Evolutionary conservation across 352 stramenopile species (phyloP), one percentile per base, ranked within the genome.

Genomic region (Phytophthora cryptogea): DNA sequence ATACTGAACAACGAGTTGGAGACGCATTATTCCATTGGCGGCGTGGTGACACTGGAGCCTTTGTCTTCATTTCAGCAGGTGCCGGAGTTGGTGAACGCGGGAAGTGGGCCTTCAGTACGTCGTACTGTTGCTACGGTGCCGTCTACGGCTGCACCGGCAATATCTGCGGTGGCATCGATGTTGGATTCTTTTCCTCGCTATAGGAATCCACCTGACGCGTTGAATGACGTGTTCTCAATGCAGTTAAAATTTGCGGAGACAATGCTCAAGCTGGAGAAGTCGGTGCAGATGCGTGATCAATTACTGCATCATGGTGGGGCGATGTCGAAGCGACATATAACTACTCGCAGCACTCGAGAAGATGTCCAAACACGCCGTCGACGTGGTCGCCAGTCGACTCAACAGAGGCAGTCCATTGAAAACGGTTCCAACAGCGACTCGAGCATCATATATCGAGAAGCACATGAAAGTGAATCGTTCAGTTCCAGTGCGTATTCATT

Each of bases 171-270:
- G 28, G 11, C 32, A 8, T 31, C 35, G 26, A 11, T 28, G 16
- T 7, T 65, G 32, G 44, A 69, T 13, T 26, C 8, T n/a, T 47
- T 54, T 62, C 54, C 54, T 17, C 20, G 35, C 9, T 69, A 58
- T 40, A 40, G 59, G 8, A 58, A 63, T 46, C 57, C 64, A 13
- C 44, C 70, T 8, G 76, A 85, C 17, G 62, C 76, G 8, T 54
- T 90, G 17, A 82, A 73, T 36, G 78, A 90, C 37, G 78, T 90
- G 11, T 86, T 89, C 36, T 73, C 66, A 7, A 66, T 90, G 36
- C 78, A 90, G 50, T 46, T 88, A 10, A 78, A 86, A 40, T 90
- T 90, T 27, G 80, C 80, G 0, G 80, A 90, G 68, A 90, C 78
- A 37, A 89, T 90, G 78, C 63, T 78, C 0, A 81, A 84, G 46